Evolutionary conservation across 2,329 filamentous ascomycete genomes (phyloP).

Genomic region (Aspergillus amoenus): DNA sequence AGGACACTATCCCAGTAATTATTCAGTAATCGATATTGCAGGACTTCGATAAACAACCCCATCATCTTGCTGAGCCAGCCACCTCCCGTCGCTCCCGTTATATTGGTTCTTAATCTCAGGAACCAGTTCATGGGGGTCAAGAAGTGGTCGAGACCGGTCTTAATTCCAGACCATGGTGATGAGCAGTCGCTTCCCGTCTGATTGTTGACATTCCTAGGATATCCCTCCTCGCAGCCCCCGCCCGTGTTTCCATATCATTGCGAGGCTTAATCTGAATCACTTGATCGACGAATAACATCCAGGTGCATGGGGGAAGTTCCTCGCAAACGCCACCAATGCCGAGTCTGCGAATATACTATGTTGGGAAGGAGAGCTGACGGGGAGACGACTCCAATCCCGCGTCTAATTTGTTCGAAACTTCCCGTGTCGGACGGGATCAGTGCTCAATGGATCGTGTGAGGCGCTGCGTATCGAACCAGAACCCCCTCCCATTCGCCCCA

Average conservation of each 20-base stretch:
- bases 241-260: too few species aligned
- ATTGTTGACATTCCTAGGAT: too few species aligned
- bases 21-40: neutral
- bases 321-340: slow-evolving; percentile 6
- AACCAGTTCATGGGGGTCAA: slow-evolving; percentile 4
- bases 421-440: slow-evolving; percentile 13
- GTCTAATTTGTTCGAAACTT: slow-evolving; percentile 18
- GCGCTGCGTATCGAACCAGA: slow-evolving; percentile 3
- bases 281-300: neutral
- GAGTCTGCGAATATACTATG: slow-evolving; percentile 2
- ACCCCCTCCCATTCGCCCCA: neutral
- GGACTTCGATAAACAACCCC: neutral
- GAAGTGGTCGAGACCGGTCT: slow-evolving; percentile 1
- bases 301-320: neutral
- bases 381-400: slow-evolving; percentile 2
- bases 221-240: too few species aligned
- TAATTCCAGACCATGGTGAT: too few species aligned
- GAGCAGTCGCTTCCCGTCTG: too few species aligned
- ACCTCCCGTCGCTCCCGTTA: neutral
- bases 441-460: slow-evolving; percentile 4
- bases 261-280: neutral
- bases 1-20: slow-evolving; percentile 1
- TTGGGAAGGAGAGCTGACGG: neutral
- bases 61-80: neutral
- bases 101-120: neutral